phyloP scores from a whole-genome alignment of 169 alveolate genomes.

The Cryptosporidium viatorum region DNA sequence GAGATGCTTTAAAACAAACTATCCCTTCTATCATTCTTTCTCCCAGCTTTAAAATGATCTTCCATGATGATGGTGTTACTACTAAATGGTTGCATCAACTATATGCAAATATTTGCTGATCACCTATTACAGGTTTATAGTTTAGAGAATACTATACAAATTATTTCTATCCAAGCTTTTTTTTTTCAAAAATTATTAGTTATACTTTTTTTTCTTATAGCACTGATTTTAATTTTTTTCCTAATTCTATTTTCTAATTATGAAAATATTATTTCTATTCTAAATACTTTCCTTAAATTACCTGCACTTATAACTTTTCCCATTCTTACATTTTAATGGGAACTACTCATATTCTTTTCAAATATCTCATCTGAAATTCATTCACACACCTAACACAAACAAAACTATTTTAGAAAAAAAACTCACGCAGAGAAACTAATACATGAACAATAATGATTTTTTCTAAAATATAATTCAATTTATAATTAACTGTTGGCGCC shows the following conservation, averaged over 20 bases:
- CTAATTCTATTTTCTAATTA: not conserved
- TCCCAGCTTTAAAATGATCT: conserved; percentile 53
- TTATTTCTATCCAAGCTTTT: too few species aligned
- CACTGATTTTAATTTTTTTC: not conserved
- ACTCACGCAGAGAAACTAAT: too few species aligned
- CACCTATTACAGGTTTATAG: not conserved
- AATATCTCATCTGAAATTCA: not conserved
- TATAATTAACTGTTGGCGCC: not conserved
- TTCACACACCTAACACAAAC: not conserved
- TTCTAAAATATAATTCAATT: not conserved
- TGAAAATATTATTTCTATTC: not conserved
- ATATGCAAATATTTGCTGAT: conserved; percentile 64
- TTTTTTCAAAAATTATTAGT: not conserved
- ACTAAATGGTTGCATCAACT: conserved; percentile 71
- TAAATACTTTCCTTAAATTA: too few species aligned
- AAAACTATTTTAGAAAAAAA: not conserved
- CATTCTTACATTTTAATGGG: not conserved
- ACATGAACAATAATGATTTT: too few species aligned
- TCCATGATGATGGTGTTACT: conserved; percentile 58
- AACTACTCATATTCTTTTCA: not conserved
- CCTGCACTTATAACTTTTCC: not conserved
- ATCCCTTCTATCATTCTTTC: conserved; percentile 56
- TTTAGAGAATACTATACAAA: not conserved
- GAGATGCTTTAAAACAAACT: conserved; percentile 87
- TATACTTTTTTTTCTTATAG: not conserved